These are phyloP conservation scores for Trichoderma sp. DNA, from an alignment of 2,329 filamentous ascomycete species.

Conservation along the genomic window DNA sequence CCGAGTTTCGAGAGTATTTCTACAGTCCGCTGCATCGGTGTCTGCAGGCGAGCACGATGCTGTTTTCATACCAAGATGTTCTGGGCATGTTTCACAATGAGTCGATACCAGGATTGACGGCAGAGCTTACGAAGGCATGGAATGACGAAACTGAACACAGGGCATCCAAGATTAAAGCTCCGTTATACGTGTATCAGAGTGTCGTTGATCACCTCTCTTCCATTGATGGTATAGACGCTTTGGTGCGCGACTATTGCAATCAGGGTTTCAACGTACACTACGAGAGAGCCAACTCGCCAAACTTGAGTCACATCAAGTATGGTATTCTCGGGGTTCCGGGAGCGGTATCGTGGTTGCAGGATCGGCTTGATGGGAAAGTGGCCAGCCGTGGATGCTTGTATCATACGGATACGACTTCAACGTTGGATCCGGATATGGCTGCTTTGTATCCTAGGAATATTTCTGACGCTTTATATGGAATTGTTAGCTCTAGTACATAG, in stretches of 20 bases:
- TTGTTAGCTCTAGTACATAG: background rate
- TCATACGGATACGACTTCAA: background rate
- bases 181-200: conserved; percentile 51
- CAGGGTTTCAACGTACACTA: conserved; percentile 43
- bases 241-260: conserved; percentile 43
- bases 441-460: background rate
- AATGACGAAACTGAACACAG: conserved; percentile 29
- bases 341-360: conserved; percentile 22
- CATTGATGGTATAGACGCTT: conserved; percentile 42
- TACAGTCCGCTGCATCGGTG: conserved; percentile 28
- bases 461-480: background rate
- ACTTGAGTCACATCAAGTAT: conserved; percentile 33
- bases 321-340: conserved; percentile 20
- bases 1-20: conserved; percentile 29
- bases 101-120: conserved; percentile 26
- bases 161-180: conserved; percentile 44
- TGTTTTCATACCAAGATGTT: conserved; percentile 37
- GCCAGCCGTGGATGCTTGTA: background rate
- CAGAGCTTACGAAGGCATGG: conserved; percentile 26
- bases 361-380: conserved; percentile 12
- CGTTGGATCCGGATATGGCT: background rate
- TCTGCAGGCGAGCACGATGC: conserved; percentile 24
- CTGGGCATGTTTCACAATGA: conserved; percentile 41
- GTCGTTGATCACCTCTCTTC: conserved; percentile 44
- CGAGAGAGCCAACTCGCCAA: conserved; percentile 42